Base-by-base conservation (phyloP, 2,329 filamentous ascomycete species). In the Diaporthe sp. region DNA sequence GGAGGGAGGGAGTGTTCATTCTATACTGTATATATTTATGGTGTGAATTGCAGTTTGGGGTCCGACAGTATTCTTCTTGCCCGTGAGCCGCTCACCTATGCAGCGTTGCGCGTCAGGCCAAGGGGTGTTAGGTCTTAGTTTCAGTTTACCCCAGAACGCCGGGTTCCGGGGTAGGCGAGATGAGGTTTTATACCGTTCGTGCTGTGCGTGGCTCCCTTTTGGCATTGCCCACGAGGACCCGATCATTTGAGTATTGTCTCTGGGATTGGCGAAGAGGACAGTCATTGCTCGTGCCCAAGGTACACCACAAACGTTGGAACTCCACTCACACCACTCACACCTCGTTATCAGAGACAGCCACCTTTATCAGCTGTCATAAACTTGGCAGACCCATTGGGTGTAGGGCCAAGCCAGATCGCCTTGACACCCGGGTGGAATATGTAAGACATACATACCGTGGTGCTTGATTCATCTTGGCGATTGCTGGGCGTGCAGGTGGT, bases 391-490 rank as follows among this genome's bases (percentile, higher is more conserved):
- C 44, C 44, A 51, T 30, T n/a, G n/a, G 8, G 8, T 51, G 44
- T 22, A 42, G 44, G 17, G 61, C 61, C 44, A 66, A 66, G 61
- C 61, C 61, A 51, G 61, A 66, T 51, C 42, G 27, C 42, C 42
- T 27, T 32, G 10, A 7, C 58, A 8, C 4, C 58, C 39, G 39
- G 17, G 39, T 47, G 59, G 59, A 47, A 63, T 35, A 63, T 4
- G 8, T 47, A 37, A 12, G 10, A 37, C 1, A 63, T 32, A 39
- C 22, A n/a, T 13, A 39, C 59, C n/a, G 22, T 25, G 13, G 27
- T 66, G 61, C 61, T 66, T 66, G 61, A 37, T 51, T 10, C 12
- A 44, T 51, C 63, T 66, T 66, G 63, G 44, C 63, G n/a, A 51
- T 37, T 37, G 12, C 63, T 66, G 44, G 63, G 63, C 63, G 47